phyloP scores from a whole-genome alignment of 345 rosid species.

The Hibiscus syriacus region DNA sequence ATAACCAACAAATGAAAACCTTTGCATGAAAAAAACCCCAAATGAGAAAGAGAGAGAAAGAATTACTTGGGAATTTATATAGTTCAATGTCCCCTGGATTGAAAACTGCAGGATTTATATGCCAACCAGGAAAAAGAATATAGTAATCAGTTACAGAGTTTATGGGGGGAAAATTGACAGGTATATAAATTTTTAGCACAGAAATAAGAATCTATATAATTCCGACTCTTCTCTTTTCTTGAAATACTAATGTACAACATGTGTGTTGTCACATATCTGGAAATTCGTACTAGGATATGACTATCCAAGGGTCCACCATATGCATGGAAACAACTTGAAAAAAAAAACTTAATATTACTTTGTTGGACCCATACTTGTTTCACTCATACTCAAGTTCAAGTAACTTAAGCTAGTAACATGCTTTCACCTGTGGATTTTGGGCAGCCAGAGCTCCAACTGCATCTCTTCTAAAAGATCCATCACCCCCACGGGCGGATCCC shows the following conservation, averaged over 20 bases:
- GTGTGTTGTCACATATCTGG: not conserved
- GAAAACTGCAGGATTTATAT: constrained; percentile 28
- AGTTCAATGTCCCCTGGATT: constrained; percentile 39
- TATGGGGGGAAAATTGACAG: not conserved
- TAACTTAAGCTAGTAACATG: not conserved
- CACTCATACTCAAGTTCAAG: not conserved
- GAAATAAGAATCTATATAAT: not conserved
- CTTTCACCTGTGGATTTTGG: constrained; percentile 48
- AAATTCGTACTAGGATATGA: not conserved
- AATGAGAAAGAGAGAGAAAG: constrained; percentile 16
- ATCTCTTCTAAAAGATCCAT: constrained; percentile 52
- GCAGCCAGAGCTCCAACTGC: constrained; percentile 35
- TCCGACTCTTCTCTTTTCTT: not conserved
- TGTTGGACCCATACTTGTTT: not conserved
- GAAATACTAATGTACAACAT: not conserved
- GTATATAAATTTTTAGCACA: no score
- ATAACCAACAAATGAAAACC: no score
- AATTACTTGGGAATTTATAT: constrained; percentile 34
- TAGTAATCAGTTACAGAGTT: constrained; percentile 4
- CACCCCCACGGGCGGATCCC: constrained; percentile 66
- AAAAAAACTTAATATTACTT: not conserved
- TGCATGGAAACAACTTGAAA: not conserved
- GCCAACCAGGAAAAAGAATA: constrained; percentile 7
- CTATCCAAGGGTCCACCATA: not conserved
- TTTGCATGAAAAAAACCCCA: not conserved